Percentiles rank a stretch among this genome's conserved stretches.
Conservation (phyloP, 345 rosid species). For the Eucalyptus regnans region DNA sequence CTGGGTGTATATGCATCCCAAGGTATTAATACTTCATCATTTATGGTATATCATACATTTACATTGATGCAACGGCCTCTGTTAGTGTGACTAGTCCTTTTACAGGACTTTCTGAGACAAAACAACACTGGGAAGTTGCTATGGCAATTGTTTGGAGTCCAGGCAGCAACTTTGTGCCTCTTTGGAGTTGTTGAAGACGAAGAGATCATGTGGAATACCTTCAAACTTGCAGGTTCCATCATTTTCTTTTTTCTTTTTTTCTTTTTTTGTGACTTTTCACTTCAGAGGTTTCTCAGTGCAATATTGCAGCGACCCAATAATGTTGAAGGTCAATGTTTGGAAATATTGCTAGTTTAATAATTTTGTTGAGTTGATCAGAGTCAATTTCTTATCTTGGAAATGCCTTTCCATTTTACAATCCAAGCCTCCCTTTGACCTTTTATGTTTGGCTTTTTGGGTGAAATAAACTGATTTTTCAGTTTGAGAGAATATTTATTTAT, state of each 20-base stretch:
- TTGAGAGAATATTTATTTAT: not conserved
- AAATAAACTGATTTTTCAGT: not conserved
- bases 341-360: not conserved
- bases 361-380: not conserved
- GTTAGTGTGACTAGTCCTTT: not conserved
- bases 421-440: not conserved
- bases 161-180: slow-evolving; percentile 73
- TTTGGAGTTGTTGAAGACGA: slow-evolving; percentile 88
- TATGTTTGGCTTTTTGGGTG: not conserved
- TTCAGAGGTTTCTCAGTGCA: not conserved
- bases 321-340: not conserved
- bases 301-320: not conserved
- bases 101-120: slow-evolving; percentile 85
- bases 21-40: slow-evolving; percentile 30
- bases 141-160: slow-evolving; percentile 84
- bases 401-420: not conserved
- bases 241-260: not conserved
- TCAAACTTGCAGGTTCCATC: slow-evolving; percentile 53
- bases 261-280: not conserved
- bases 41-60: not conserved
- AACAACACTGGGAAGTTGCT: slow-evolving; percentile 94
- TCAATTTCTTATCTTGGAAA: not conserved
- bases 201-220: slow-evolving; percentile 85
- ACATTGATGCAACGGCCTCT: not conserved
- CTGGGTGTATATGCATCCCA: slow-evolving; percentile 99